phyloP scores from a whole-genome alignment of 2,329 filamentous ascomycete genomes.

The Colletotrichum tropicicola region DNA sequence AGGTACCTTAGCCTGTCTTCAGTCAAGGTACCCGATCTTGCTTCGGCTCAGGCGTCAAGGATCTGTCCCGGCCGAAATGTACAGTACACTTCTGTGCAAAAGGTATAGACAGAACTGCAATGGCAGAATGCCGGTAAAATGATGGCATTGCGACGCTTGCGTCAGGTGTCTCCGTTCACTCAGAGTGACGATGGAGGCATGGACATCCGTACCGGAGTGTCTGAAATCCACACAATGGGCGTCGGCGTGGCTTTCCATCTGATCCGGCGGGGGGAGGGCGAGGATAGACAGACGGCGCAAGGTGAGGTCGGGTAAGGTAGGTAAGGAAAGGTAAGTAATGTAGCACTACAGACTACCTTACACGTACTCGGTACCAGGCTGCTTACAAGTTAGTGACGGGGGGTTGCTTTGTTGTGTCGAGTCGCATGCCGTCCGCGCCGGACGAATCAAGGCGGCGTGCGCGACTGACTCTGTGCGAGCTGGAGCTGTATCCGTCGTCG shows the following conservation, averaged over 20 bases:
- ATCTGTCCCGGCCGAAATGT: not conserved
- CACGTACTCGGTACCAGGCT: not conserved
- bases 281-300: not conserved
- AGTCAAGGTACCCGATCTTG: constrained; percentile 15
- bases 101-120: not conserved
- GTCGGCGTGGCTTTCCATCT: not conserved
- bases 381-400: constrained; percentile 7
- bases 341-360: too few relatives aligned
- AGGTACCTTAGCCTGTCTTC: constrained; percentile 12
- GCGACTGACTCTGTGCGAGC: constrained; percentile 27
- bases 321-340: too few relatives aligned
- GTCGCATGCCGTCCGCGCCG: constrained; percentile 23
- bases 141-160: constrained; percentile 16
- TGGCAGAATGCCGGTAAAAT: not conserved
- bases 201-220: not conserved
- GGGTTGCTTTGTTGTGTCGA: not conserved
- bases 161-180: not conserved
- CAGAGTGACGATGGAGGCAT: not conserved
- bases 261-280: not conserved
- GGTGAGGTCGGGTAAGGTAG: too few relatives aligned
- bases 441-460: constrained; percentile 21
- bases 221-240: not conserved
- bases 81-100: not conserved
- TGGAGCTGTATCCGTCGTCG: constrained; percentile 4
- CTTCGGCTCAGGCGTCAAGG: not conserved